Evolutionary conservation across 2,329 filamentous ascomycete species (phyloP), one percentile per base, ranked within the genome.

Genomic region (Botrytis fabae): DNA sequence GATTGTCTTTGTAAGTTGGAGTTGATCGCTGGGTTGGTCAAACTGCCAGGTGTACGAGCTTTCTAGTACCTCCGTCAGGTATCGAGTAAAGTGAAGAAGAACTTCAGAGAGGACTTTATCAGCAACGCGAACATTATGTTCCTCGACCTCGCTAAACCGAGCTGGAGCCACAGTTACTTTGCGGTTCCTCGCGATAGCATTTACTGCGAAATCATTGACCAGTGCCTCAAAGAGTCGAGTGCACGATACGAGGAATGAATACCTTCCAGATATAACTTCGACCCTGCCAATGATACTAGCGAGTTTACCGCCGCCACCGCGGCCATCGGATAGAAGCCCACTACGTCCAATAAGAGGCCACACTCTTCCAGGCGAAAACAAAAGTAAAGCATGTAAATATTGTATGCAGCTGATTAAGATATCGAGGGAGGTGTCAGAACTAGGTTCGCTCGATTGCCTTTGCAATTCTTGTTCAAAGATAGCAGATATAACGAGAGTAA

Each of bases 301-400:
- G 74, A 99, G 86, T 74, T 92, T 91, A 18, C 94, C 93, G 22
- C 62, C 93, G 25, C 28, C 91, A 75, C 91, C 91, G 16, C 93
- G 91, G 76, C 94, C 91, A 9, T 90, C 88, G 77, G 92, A 92
- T 63, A 99, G 85, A 28, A 99, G 85, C 75, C 91, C 90, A 81
- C 93, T 97, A 73, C 93, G 90, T 5, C 91, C 90, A 78, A 99
- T 87, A 80, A 95, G 93, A 5, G 95, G 94, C 95, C 96, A 98
- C 9, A 97, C 90, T 74, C 95, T 88, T 73, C 92, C 92, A 0
- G 96, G 95, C 69, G 92, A 89, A n/a, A 92, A 78, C 16, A 87
- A 86, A 40, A 96, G 82, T 28, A 97, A 84, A 4, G 91, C 89
- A 77, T 92, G 88, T 54, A 97, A 84, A 78, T 98, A 98, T 70